Conservation (phyloP, 768 basidiomycete species). For the Trametes sanguinea region DNA sequence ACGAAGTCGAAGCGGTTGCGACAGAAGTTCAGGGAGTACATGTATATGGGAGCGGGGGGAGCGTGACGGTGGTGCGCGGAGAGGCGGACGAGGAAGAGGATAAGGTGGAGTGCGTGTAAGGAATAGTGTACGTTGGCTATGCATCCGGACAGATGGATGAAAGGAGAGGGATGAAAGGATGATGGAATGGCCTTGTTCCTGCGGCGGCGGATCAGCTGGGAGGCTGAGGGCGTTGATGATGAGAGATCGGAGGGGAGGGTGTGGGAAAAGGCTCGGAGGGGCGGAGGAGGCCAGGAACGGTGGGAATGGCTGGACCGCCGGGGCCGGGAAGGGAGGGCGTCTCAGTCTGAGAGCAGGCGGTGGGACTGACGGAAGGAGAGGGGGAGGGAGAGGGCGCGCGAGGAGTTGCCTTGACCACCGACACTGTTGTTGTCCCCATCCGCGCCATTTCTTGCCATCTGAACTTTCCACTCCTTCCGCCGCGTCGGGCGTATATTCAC, state of each 20-base stretch:
- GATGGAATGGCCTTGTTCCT: constrained; percentile 14
- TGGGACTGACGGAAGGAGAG: neutral
- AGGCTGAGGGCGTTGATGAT: constrained; percentile 1
- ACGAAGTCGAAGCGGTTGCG: constrained; percentile 55
- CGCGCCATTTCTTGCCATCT: constrained; percentile 23
- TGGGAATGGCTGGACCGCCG: neutral
- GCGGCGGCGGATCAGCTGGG: constrained; percentile 12
- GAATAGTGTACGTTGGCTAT: neutral
- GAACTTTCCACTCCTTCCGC: constrained; percentile 25
- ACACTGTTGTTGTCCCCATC: constrained; percentile 34
- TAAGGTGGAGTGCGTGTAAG: neutral
- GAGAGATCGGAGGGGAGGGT: neutral
- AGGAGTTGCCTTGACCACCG: constrained; percentile 57
- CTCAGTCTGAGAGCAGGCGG: neutral
- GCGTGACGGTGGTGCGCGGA: constrained; percentile 5
- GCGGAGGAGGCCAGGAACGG: constrained; percentile 15
- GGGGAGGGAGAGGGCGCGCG: neutral
- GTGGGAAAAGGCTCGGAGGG: neutral
- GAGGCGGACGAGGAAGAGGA: neutral
- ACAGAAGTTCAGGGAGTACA: constrained; percentile 65
- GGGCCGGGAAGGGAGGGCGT: neutral
- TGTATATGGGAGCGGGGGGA: constrained; percentile 59
- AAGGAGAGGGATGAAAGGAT: constrained; percentile 1
- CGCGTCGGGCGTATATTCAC: constrained; percentile 6
- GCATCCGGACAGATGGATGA: neutral